Percentiles rank a stretch among this genome's conserved stretches.
These are phyloP conservation scores for Apophysomyces elegans DNA, from an alignment of 371 early-diverging fungal species.

Conservation along the genomic window DNA sequence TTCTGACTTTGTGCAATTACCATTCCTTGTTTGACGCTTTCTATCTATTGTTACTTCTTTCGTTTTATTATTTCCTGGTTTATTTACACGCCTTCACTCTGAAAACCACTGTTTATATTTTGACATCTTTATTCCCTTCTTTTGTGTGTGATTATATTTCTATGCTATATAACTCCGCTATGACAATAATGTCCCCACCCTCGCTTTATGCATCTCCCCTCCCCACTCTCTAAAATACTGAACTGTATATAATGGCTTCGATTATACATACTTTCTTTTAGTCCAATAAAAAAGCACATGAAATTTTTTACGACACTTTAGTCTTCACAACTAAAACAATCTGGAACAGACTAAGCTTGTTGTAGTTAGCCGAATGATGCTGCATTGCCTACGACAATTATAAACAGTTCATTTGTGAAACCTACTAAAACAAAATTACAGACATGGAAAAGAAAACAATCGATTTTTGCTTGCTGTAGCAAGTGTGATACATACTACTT, in stretches of 20 bases:
- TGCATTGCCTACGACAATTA: not conserved
- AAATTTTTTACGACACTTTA: not conserved
- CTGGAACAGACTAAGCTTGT: not conserved
- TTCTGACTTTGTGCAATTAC: conserved; percentile 12
- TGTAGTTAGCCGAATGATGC: not conserved
- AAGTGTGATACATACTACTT: not conserved
- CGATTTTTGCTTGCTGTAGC: not conserved
- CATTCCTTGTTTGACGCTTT: conserved; percentile 11
- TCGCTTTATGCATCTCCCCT: not conserved
- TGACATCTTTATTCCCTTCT: conserved; percentile 15
- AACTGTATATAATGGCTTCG: conserved; percentile 17
- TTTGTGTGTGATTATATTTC: conserved; percentile 23
- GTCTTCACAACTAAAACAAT: not conserved
- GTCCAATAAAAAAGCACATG: conserved; percentile 13
- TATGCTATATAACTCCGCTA: conserved; percentile 11
- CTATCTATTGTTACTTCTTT: not conserved
- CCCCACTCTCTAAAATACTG: conserved; percentile 15
- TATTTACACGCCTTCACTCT: conserved; percentile 17
- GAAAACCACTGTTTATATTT: not conserved
- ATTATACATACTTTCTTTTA: conserved; percentile 11
- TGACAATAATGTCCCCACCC: conserved; percentile 17
- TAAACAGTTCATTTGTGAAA: not conserved
- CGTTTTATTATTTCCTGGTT: conserved; percentile 1
- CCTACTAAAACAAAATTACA: not conserved
- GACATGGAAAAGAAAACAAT: not conserved